Evolutionary conservation across 352 stramenopile species (phyloP), one percentile per base, ranked within the genome.

Genomic region (Phytopythium sindhum): DNA sequence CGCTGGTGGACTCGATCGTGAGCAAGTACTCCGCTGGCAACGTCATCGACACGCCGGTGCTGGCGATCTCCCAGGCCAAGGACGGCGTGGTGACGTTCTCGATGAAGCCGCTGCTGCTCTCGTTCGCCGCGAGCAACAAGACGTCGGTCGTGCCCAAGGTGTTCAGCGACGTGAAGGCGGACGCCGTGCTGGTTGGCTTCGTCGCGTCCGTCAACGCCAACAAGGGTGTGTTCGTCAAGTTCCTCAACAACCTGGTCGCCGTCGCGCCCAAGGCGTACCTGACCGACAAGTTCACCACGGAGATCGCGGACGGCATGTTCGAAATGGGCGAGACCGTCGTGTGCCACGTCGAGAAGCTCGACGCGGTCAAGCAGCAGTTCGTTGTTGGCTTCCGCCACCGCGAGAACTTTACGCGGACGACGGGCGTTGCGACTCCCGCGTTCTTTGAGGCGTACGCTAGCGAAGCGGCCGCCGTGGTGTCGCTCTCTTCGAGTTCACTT

Each of bases 301-400:
- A 86, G 23, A 78, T 93, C 45, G 73, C 88, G 7, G 82, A 93
- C 29, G 83, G 76, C 5, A 72, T 89, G 56, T 96, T 96, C 51
- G 82, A 96, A 65, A 90, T 91, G 33, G 88, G 88, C 50, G 88
- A 96, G 67, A 96, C 88, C 0, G 86, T 96, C 11, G 74, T 90
- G 10, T 95, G 88, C 65, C 74, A 67, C 24, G 84, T 96, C 26
- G 80, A 87, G 54, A 95, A 93, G 69, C 21, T 95, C 1, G 73
- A 94, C 33, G 72, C 69, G 39, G 75, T 80, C 15, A 93, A 91
- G 70, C 78, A 91, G 67, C 86, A 93, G 67, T 91, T 96, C 26
- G 67, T 92, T 45, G 77, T 95, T 35, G 82, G 84, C 14, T 95
- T 95, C 58, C 78, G 81, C 29, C 72, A 81, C 29, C 69, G 69